Evolutionary conservation across 129 eudicot genomes (phyloP), one percentile per base, ranked within the genome.

Genomic region (Helichrysum umbraculigerum): DNA sequence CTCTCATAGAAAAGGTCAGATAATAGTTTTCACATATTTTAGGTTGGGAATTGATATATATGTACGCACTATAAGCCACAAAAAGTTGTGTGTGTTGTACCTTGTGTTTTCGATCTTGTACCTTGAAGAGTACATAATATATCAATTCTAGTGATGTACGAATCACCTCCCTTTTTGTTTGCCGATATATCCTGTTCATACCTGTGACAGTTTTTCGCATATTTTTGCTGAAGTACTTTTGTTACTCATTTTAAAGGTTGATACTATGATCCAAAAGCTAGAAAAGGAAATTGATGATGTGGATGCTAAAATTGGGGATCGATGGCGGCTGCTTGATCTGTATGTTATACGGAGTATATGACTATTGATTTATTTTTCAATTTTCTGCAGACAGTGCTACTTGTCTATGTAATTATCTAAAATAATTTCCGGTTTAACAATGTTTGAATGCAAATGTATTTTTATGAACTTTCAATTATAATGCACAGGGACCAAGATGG

Each of bases 231-330:
- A 66, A 34, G 33, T 29, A 74, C 51, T 44, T 20, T n/a, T 34
- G 25, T 33, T 56, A 32, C 42, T 29, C 56, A 67, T 22, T 21
- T 33, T 81, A 44, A 83, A 89, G 95, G 95, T 89, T 74, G 95
- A 86, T 86, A 76, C 87, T 58, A 89, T 89, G 91, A 87, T 89
- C 66, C 95, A 89, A 32, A 84, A 86, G 19, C 91, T 89, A 21
- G 95, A 89, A 74, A 89, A 89, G 70, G 95, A 89, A 80, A 89
- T 89, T 66, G 95, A 89, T 59, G 91, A 86, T 6, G 91, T 89
- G 64, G 95, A 89, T 84, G 87, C 91, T n/a, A 82, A 86, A 47
- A 86, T 89, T 61, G 95, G 95, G 62, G 86, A 89, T 70, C 86
- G 87, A 33, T 86, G 88, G 91, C 84, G 85, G 66, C 57, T 89